Conservation (phyloP, 257 asterid species). For the Cruciata laevipes region DNA sequence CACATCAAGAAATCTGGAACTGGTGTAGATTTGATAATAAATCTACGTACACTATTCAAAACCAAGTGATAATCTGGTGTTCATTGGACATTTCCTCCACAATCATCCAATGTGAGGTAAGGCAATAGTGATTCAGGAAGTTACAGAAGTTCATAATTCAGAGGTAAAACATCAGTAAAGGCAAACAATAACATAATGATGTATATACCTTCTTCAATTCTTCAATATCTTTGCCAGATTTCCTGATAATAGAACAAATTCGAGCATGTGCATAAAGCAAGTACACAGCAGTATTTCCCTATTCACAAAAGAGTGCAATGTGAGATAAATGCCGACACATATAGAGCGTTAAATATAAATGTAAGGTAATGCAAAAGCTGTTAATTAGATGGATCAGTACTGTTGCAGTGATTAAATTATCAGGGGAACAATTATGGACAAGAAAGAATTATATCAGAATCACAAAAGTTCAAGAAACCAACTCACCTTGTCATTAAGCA, state of each 20-base stretch:
- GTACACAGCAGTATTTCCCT: conserved; percentile 99
- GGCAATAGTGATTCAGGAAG: background rate
- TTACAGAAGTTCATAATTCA: background rate
- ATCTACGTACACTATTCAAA: background rate
- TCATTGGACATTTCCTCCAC: background rate
- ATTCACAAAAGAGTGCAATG: conserved; percentile 20
- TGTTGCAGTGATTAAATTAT: background rate
- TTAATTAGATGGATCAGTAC: background rate
- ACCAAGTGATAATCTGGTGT: background rate
- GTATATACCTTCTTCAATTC: conserved; percentile 59
- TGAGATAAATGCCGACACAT: background rate
- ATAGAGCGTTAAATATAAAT: background rate
- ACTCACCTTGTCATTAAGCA: conserved; percentile 91
- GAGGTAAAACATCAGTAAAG: background rate
- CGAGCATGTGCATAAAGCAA: conserved; percentile 95
- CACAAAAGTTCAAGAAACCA: conserved; percentile 5
- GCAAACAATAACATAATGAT: background rate
- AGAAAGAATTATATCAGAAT: background rate
- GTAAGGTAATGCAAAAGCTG: too few species aligned
- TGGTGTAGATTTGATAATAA: background rate
- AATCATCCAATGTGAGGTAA: too few species aligned
- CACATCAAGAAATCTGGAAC: background rate
- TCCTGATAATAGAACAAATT: conserved; percentile 91
- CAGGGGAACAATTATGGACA: background rate
- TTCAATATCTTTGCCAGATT: conserved; percentile 73